Base-by-base conservation (phyloP, 805 yeast species). In the Pichia cabralensis region DNA sequence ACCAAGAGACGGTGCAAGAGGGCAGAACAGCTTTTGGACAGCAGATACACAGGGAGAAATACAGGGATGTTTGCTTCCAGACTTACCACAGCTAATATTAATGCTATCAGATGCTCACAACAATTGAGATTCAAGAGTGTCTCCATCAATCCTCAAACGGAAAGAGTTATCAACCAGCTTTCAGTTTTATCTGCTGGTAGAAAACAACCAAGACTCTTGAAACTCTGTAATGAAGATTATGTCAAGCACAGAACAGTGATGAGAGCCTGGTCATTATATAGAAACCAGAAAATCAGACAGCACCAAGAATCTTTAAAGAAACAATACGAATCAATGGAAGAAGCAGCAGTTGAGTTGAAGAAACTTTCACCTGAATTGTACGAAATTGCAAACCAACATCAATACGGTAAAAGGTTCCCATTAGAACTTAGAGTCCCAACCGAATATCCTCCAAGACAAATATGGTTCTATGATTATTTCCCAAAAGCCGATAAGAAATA, bases 351-450 rank as follows among this genome's bases (percentile, higher is more conserved):
- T 30, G 81, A 75, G 42, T 70, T 89, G 49, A 59, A 73, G 46
- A 36, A 46, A 4, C 50, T 69, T 8, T 65, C 64, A 40, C 74
- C 76, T 0, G 66, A 60, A 30, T 61, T 89, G 33, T 86, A 65
- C 47, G 69, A 65, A 34, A 64, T 63, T 22, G 94, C 95, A 9
- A 77, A 74, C 47, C 55, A 56, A 21, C 60, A 63, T 32, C 79
- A 80, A 45, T 56, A 56, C 28, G 65, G 65, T 39, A 70, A 71
- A 45, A 64, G 85, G 48, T 86, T 83, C 56, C 89, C 95, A 5
- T 60, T 82, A 47, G 96, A 89, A 50, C 55, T 84, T 55, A 74
- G 92, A 51, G 75, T 83, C 8, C 98, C 98, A 15, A 80, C 94
- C 1, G 89, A 86, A 36, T 83, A 65, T 41, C 98, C 98, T 11